Evolutionary conservation across 2,329 filamentous ascomycete species (phyloP).

Genomic region (Tolypocladium cylindrosporum): DNA sequence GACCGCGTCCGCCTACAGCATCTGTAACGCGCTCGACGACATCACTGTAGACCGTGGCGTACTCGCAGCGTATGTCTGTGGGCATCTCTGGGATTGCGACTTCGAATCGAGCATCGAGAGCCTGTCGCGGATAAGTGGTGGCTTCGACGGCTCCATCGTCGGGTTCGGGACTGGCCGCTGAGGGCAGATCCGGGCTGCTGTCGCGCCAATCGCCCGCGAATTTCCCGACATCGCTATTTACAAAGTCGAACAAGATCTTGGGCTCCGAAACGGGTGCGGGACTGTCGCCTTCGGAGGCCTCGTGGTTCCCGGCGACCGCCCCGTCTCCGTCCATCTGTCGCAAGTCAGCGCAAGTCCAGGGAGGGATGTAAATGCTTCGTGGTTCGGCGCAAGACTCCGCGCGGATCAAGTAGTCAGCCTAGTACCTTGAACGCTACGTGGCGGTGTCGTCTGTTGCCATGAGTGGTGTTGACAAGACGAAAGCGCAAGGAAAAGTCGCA

Average conservation of each 20-base stretch:
- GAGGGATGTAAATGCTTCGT: neutral
- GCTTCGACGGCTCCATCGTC: neutral
- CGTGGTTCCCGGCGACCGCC: neutral
- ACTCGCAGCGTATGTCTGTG: constrained; percentile 16
- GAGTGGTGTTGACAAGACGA: neutral
- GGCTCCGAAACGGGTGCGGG: neutral
- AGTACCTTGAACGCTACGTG: neutral
- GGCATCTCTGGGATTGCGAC: constrained; percentile 19
- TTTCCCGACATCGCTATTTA: neutral
- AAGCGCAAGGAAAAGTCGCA: neutral
- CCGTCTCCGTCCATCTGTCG: constrained; percentile 9
- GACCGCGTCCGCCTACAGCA: constrained; percentile 11
- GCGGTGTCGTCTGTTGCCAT: neutral
- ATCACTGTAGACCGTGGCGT: constrained; percentile 22
- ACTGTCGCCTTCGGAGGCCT: neutral
- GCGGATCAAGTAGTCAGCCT: neutral
- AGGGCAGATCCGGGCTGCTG: constrained; percentile 1
- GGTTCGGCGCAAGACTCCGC: neutral
- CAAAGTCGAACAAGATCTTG: constrained; percentile 8
- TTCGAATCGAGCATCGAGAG: constrained; percentile 12
- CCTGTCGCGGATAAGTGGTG: neutral
- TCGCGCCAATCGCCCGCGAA: neutral
- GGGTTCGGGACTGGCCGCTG: neutral
- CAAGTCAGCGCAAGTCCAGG: neutral
- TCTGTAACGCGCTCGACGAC: constrained; percentile 26